phyloP scores from a whole-genome alignment of 176 grass and related monocot species.

The Guadua angustifolia region DNA sequence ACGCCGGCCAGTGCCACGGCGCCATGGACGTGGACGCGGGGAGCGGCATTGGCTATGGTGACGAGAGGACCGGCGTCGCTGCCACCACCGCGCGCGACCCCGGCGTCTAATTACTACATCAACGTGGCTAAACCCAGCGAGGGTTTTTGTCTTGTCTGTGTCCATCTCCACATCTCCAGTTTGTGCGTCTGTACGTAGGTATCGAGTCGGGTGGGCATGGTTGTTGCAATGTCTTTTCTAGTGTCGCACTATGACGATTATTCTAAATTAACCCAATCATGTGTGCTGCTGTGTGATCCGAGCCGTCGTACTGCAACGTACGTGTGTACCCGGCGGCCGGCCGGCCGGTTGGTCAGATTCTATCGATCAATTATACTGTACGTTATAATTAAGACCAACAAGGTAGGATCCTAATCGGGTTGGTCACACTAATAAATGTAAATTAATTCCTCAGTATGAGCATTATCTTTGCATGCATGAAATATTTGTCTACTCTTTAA shows the following conservation, averaged over 20 bases:
- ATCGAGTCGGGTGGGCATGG: background rate
- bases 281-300: background rate
- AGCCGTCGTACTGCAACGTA: slow-evolving; percentile 22
- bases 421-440: background rate
- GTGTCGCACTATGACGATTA: slow-evolving; percentile 13
- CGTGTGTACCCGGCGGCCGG: background rate
- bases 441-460: background rate
- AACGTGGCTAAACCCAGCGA: slow-evolving; percentile 46
- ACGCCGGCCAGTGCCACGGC: background rate
- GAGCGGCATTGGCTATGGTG: slow-evolving; percentile 13
- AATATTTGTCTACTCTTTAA: too few relatives aligned
- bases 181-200: background rate
- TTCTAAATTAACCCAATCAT: slow-evolving; percentile 36
- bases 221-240: slow-evolving; percentile 33
- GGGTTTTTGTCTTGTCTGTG: slow-evolving; percentile 13
- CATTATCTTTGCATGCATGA: background rate
- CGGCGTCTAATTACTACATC: slow-evolving; percentile 43
- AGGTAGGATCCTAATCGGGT: background rate
- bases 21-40: background rate
- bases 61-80: slow-evolving; percentile 21
- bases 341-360: background rate
- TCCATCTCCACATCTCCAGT: background rate
- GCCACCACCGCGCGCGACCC: background rate
- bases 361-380: background rate
- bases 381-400: slow-evolving; percentile 1